Percentiles rank a stretch among this genome's conserved stretches.
Evolutionary conservation across 495 filamentous ascomycete species (phyloP).

Genomic region (Staphylotrichum tortipilum): DNA sequence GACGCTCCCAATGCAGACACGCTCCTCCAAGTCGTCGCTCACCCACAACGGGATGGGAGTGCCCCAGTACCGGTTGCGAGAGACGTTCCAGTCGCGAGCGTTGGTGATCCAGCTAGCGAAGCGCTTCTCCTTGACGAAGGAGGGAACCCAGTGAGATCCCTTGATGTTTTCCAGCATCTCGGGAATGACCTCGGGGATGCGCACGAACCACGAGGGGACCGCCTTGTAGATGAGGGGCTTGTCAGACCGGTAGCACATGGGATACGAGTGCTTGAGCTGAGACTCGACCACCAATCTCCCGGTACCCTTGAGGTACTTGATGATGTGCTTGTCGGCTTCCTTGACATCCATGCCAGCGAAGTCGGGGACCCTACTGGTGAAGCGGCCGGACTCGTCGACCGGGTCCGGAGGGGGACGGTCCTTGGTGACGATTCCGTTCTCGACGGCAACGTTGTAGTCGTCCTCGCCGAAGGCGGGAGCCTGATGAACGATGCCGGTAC

Average conservation of each 20-base stretch:
- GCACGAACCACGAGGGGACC: conserved; percentile 93
- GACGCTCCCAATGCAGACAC: conserved; percentile 79
- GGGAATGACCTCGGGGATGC: conserved; percentile 75
- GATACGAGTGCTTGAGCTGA: conserved; percentile 89
- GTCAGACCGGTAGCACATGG: conserved; percentile 92
- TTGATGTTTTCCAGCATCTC: conserved; percentile 86
- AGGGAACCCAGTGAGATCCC: conserved; percentile 88
- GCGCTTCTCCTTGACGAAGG: conserved; percentile 82
- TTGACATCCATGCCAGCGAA: conserved; percentile 91
- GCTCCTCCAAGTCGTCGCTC: conserved; percentile 77
- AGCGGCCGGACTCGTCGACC: conserved; percentile 72
- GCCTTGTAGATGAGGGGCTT: conserved; percentile 92
- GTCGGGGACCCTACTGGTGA: conserved; percentile 71
- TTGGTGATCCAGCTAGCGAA: conserved; percentile 61
- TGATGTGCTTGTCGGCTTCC: conserved; percentile 87
- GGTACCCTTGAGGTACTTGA: conserved; percentile 75
- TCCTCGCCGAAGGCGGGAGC: conserved; percentile 94
- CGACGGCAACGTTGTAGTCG: conserved; percentile 80
- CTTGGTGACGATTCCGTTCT: conserved; percentile 68
- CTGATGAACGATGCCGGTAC: conserved; percentile 94
- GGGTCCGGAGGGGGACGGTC: conserved; percentile 79
- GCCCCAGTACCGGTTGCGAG: conserved; percentile 93
- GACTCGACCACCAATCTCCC: conserved; percentile 80
- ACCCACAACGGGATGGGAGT: conserved; percentile 94
- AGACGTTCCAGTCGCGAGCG: conserved; percentile 96